Conservation (phyloP, 2,329 filamentous ascomycete species). For the Microsporum ferrugineum region DNA sequence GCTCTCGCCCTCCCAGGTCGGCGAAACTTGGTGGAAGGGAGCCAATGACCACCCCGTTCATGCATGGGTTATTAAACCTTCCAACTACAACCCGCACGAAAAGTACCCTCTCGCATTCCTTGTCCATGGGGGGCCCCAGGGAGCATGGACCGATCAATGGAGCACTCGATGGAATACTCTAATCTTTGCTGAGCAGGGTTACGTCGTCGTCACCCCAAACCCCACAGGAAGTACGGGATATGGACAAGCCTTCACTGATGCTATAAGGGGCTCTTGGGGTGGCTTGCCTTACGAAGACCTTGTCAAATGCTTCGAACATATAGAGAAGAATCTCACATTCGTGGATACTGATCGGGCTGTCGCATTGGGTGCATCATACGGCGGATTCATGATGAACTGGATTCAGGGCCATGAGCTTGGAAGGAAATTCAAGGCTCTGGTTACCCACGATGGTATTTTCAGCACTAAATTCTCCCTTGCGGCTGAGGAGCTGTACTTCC, state of each 20-base stretch:
- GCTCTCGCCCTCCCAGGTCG: conserved; percentile 32
- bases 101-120: conserved; percentile 46
- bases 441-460: conserved; percentile 44
- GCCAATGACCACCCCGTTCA: conserved; percentile 35
- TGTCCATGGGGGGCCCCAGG: conserved; percentile 43
- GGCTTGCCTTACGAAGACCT: conserved; percentile 47
- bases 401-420: conserved; percentile 45
- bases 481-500: conserved; percentile 46
- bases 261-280: conserved; percentile 43
- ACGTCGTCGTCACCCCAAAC: conserved; percentile 49
- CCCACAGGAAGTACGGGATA: conserved; percentile 49
- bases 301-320: conserved; percentile 42
- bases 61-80: conserved; percentile 39
- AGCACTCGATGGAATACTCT: conserved; percentile 44
- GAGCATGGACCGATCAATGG: conserved; percentile 45
- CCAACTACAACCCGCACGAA: conserved; percentile 33
- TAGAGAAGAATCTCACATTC: conserved; percentile 40
- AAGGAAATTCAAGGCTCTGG: conserved; percentile 46
- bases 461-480: conserved; percentile 35
- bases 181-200: conserved; percentile 51
- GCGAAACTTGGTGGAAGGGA: conserved; percentile 38
- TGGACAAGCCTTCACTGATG: conserved; percentile 44
- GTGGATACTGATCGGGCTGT: conserved; percentile 45
- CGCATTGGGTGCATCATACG: conserved; percentile 44
- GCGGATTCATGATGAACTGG: conserved; percentile 53